Evolutionary conservation across 2,329 filamentous ascomycete species (phyloP), one percentile per base, ranked within the genome.

Genomic region (Trichoderma atrobrunneum): DNA sequence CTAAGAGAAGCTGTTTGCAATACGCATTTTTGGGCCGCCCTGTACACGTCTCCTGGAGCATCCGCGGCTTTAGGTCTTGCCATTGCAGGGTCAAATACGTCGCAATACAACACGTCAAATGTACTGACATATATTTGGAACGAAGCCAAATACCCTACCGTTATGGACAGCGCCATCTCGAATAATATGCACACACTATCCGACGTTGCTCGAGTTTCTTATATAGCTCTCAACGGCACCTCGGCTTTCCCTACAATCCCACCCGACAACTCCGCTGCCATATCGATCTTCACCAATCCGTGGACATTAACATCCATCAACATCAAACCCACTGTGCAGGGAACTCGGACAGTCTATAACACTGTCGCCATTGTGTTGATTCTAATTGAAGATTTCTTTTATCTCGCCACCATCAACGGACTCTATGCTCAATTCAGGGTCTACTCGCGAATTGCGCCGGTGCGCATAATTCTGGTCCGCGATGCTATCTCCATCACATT

Each of bases 341-440:
- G 76, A n/a, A 75, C 76, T 1, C 75, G 76, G 5, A 60, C 73
- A 24, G 76, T 77, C 30, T 77, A 77, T n/a, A 77, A 77, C 30
- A 77, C 75, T 1, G 73, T 77, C 1, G 72, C 74, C n/a, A 74
- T 77, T 61, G 76, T 77, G 10, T 28, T 77, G 60, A 63, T 76
- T n/a, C 51, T 77, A 32, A 76, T 77, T 34, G 73, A 77, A 28
- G 74, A 77, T 18, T 77, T 77, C 63, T 77, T 76, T 60, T 77
- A 75, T 48, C 72, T 77, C 11, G 75, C 74, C 32, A 75, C 72
- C 6, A 67, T 76, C 39, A 77, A 76, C 36, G 75, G 74, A 1
- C 74, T 77, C 21, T 76, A 75, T 8, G 75, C 65, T 7, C 59
- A 74, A n/a, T 76, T 77, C 71, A 76, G 74, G 60, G 48, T 76